Evolutionary conservation across 345 rosid genomes (phyloP).

Genomic region (Noccaea caerulescens): DNA sequence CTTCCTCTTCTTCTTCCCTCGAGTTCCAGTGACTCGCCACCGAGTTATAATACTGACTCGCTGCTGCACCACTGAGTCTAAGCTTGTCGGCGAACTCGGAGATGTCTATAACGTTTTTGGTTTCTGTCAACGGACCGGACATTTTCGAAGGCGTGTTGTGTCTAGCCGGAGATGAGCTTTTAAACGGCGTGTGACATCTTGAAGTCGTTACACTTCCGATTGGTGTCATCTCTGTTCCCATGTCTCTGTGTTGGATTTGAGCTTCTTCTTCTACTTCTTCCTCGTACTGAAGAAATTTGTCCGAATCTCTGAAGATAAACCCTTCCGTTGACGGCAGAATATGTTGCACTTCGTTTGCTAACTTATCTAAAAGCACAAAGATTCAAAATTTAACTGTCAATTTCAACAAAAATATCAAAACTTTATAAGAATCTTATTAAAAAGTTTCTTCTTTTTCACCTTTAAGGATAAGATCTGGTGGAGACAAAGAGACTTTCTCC

Average conservation of each 20-base stretch:
- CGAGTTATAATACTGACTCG: constrained; percentile 57
- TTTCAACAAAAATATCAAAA: constrained; percentile 18
- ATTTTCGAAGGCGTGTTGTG: constrained; percentile 88
- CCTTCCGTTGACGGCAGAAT: constrained; percentile 79
- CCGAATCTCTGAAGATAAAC: constrained; percentile 69
- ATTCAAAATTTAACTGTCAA: constrained; percentile 23
- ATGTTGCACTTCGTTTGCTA: constrained; percentile 66
- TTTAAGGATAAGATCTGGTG: constrained; percentile 61
- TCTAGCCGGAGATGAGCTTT: constrained; percentile 74
- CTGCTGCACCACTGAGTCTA: constrained; percentile 50
- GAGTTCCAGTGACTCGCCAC: constrained; percentile 83
- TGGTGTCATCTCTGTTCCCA: constrained; percentile 96
- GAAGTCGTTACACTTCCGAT: constrained; percentile 77
- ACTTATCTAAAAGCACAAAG: constrained; percentile 59
- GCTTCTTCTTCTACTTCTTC: constrained; percentile 30
- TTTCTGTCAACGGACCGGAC: constrained; percentile 78
- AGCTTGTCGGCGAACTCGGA: constrained; percentile 69
- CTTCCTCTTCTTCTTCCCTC: constrained; percentile 90
- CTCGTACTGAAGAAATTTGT: constrained; percentile 38
- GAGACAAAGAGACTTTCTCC: constrained; percentile 51
- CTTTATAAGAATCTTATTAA: constrained; percentile 6
- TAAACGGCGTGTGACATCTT: constrained; percentile 82
- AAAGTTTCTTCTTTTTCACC: constrained; percentile 46
- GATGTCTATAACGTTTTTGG: constrained; percentile 57
- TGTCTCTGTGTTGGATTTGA: constrained; percentile 69